Evolutionary conservation across 2,329 filamentous ascomycete species (phyloP), one percentile per base, ranked within the genome.

Genomic region (Tolypocladium ovalisporum): DNA sequence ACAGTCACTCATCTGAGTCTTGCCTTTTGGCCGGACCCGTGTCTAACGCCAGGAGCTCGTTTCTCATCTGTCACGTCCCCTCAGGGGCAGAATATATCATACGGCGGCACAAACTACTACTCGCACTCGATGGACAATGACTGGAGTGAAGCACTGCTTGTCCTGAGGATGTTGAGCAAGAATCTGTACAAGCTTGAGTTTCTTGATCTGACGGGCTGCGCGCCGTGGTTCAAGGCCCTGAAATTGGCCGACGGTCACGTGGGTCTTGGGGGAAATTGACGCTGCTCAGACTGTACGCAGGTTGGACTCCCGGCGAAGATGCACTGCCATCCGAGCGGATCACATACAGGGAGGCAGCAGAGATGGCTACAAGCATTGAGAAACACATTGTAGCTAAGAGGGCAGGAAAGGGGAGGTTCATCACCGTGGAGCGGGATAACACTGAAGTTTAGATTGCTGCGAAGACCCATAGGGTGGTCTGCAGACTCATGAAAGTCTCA

Each of bases 1-100:
- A 76, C 74, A 17, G 68, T 86, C 42, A 86, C 83, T 1, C 82
- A 86, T 63, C 72, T 86, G 44, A 83, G 78, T 61, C 73, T 86
- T 8, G 81, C 82, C 19, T 80, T 79, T 65, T 86, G 84, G 84
- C 83, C 84, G 1, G 76, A 78, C 54, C 84, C 84, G 2, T 76
- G 76, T 19, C 69, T 83, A n/a, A 82, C 81, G 2, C 79, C 80
- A 10, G 79, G 80, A 61, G 76, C 81, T 8, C 76, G 74, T 58
- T 72, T 72, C 32, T 70, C 79, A 0, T 76, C 77, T 2, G 68
- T 84, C 2, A 68, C 74, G 1, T 75, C 77, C 5, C 71, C 73
- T 5, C 68, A 74, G 36, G 79, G 74, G 34, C 70, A 64, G 35
- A 68, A 65, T 17, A 67, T 83, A 12, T 76, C 78, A 40, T 84